phyloP scores from a whole-genome alignment of 805 yeast genomes.

The Kluyveromyces lactis region DNA sequence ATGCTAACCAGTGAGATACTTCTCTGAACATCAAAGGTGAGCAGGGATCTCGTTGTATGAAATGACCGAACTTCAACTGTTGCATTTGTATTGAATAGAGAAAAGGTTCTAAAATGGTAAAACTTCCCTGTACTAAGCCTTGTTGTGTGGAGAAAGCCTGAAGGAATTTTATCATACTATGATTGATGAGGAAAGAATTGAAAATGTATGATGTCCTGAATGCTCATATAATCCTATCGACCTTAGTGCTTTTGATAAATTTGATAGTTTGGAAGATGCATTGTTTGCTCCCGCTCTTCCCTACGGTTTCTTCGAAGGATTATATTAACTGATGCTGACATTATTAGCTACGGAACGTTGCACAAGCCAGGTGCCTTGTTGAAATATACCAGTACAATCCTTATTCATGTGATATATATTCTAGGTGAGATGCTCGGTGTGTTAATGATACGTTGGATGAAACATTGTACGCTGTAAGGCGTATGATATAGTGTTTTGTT shows the following conservation, averaged over 20 bases:
- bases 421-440: slow-evolving; percentile 42
- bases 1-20: neutral
- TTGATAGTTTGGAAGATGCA: slow-evolving; percentile 27
- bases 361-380: slow-evolving; percentile 35
- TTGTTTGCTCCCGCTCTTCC: slow-evolving; percentile 38
- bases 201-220: slow-evolving; percentile 51
- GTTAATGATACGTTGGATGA: slow-evolving; percentile 40
- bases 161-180: slow-evolving; percentile 33
- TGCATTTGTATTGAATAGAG: slow-evolving; percentile 47
- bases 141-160: slow-evolving; percentile 41
- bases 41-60: neutral
- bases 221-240: slow-evolving; percentile 25
- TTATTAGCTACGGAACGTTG: slow-evolving; percentile 34
- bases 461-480: slow-evolving; percentile 39
- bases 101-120: slow-evolving; percentile 36
- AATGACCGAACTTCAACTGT: slow-evolving; percentile 36
- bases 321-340: slow-evolving; percentile 23
- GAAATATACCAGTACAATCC: slow-evolving; percentile 40
- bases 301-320: slow-evolving; percentile 25
- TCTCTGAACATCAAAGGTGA: neutral
- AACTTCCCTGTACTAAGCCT: slow-evolving; percentile 37
- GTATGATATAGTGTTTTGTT: slow-evolving; percentile 49
- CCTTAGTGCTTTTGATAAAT: slow-evolving; percentile 16
- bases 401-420: slow-evolving; percentile 42
- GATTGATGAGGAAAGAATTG: slow-evolving; percentile 41